Conservation (phyloP, 2,329 filamentous ascomycete species). For the Sporothrix brasiliensis region DNA sequence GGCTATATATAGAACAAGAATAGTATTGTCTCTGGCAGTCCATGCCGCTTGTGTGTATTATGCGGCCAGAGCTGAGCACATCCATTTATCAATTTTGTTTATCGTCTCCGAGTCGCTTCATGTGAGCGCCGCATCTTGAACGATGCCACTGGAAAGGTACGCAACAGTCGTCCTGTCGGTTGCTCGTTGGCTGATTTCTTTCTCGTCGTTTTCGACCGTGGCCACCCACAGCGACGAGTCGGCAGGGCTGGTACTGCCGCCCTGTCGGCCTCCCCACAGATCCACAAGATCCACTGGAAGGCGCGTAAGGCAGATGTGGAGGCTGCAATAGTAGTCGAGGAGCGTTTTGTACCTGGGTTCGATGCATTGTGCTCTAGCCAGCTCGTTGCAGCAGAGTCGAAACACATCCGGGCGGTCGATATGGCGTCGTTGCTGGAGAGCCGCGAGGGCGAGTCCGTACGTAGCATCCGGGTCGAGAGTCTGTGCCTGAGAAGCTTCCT, state of each 20-base stretch:
- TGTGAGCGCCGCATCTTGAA: constrained; percentile 29
- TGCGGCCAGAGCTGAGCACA: neutral
- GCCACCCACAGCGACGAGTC: constrained; percentile 31
- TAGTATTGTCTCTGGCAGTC: neutral
- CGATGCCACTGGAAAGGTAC: constrained; percentile 17
- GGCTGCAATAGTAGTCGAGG: constrained; percentile 33
- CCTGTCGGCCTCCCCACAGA: constrained; percentile 15
- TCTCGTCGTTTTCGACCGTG: constrained; percentile 32
- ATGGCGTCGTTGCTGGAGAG: constrained; percentile 17
- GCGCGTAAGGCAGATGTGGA: constrained; percentile 32
- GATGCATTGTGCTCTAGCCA: constrained; percentile 25
- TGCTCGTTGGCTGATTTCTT: constrained; percentile 19
- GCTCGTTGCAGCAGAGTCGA: constrained; percentile 29
- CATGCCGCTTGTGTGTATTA: constrained; percentile 5
- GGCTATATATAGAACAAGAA: constrained; percentile 1
- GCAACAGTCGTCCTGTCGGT: constrained; percentile 25
- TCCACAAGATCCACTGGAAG: constrained; percentile 26
- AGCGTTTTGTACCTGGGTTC: constrained; percentile 33
- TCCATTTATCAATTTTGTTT: neutral
- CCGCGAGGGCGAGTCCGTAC: constrained; percentile 23
- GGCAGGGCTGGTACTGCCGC: neutral
- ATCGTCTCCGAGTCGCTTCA: neutral
- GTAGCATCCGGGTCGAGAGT: neutral
- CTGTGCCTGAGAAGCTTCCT: neutral
- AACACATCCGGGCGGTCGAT: neutral